Percentiles rank a stretch among this genome's conserved stretches.
Evolutionary conservation across 2,329 filamentous ascomycete species (phyloP).

Genomic region (Hymenoscyphus fraxineus): DNA sequence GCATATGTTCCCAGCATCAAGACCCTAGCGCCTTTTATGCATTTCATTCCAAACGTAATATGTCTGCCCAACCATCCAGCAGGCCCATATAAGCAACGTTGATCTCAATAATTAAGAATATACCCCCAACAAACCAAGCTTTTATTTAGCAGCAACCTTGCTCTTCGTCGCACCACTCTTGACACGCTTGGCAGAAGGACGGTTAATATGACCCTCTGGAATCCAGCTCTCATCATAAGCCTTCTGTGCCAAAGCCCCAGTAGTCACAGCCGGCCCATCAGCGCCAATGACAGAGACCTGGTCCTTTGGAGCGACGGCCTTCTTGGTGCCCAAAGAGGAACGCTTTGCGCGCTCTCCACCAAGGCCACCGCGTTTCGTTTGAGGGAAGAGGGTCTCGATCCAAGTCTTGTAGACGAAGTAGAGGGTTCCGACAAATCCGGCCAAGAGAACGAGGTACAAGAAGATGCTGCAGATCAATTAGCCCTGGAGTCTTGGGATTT

Average conservation of each 20-base stretch:
- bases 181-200: constrained; percentile 67
- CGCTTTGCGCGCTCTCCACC: constrained; percentile 48
- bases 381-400: constrained; percentile 93
- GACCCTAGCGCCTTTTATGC: constrained; percentile 4
- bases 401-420: constrained; percentile 99
- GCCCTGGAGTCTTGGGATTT: constrained; percentile 6
- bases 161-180: constrained; percentile 46
- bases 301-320: constrained; percentile 50
- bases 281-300: constrained; percentile 64
- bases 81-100: background rate
- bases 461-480: constrained; percentile 67
- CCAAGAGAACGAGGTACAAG: constrained; percentile 87
- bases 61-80: background rate
- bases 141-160: background rate
- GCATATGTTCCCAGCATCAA: background rate
- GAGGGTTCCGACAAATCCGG: constrained; percentile 71
- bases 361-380: constrained; percentile 59
- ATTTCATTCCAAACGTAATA: background rate
- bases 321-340: constrained; percentile 61
- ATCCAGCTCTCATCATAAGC: constrained; percentile 36
- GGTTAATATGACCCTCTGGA: constrained; percentile 70
- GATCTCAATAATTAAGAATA: background rate
- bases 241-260: constrained; percentile 30
- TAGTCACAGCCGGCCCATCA: constrained; percentile 39
- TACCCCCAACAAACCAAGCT: background rate